Base-by-base conservation (phyloP, 371 early-diverging fungal genomes). In the Mortierella sp. region DNA sequence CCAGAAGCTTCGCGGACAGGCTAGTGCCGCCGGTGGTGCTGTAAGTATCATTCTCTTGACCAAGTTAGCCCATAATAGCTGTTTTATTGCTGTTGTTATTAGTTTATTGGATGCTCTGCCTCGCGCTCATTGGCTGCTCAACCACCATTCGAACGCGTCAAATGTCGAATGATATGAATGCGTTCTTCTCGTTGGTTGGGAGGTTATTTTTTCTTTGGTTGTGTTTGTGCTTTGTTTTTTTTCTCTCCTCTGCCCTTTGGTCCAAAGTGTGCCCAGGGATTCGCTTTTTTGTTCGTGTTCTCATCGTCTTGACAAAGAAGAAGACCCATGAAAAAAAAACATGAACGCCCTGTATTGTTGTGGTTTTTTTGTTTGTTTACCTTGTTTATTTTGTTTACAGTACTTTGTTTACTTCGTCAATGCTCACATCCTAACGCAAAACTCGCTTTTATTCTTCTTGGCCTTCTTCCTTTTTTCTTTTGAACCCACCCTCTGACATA, bases 1-100 rank as follows among this genome's bases (percentile, higher is more conserved):
- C 8, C 88, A 90, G 51, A 87, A 88, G n/a, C 80, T 96, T 37
- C 87, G 89, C 57, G 78, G 86, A 5, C 94, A 96, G 73, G 95
- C 96, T 6, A 76, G 75, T 8, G 76, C 73, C 21, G 89, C 84
- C 1, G 95, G 95, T 28, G 94, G 94, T 5, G 80, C 78, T 78
- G 88, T 89, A 85, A 64, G 37, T 67, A 67, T 24, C 16, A 3
- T 16, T 16, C 21, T 67, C 24, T 67, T 67, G n/a, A 21, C 31
- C 34, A 24, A 24, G 34, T 67, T 67, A 40, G 61, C 4, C 14
- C 61, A 5, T 6, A 61, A 21, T 40, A 67, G 21, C 24, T 40
- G 67, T 10, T 21, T 59, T 57, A 11, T 34, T n/a, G n/a, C 0
- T 54, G 54, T 54, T 54, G 54, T n/a, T 54, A 24, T 54, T 54